Percentiles rank a stretch among this genome's conserved stretches.
Evolutionary conservation across 1,284 basidiomycete species (phyloP).

Genomic region (Moniliophthora roreri): DNA sequence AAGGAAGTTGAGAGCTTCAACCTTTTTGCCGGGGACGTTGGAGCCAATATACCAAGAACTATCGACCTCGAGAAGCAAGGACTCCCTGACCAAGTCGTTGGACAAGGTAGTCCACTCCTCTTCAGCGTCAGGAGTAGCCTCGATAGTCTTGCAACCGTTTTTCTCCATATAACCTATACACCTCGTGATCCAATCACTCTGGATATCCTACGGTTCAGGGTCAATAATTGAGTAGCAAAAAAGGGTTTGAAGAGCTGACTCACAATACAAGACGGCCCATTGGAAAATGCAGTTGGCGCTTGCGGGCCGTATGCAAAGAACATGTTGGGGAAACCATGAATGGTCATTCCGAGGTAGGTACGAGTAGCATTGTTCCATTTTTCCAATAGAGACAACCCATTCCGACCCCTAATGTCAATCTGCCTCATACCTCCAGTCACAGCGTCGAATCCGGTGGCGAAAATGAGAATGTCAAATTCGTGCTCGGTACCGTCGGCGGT

Average conservation of each 20-base stretch:
- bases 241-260: not conserved
- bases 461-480: constrained; percentile 10
- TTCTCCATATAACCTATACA: constrained; percentile 13
- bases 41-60: constrained; percentile 9
- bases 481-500: constrained; percentile 8
- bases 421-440: constrained; percentile 12
- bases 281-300: constrained; percentile 6
- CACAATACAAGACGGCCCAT: constrained; percentile 11
- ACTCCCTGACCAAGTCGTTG: not conserved
- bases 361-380: constrained; percentile 11
- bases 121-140: constrained; percentile 9
- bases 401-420: constrained; percentile 10
- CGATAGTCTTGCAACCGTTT: constrained; percentile 8
- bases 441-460: constrained; percentile 13
- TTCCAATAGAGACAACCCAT: constrained; percentile 9
- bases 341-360: constrained; percentile 12
- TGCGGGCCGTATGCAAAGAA: constrained; percentile 12
- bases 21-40: constrained; percentile 9
- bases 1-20: constrained; percentile 4
- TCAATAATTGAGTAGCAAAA: not conserved
- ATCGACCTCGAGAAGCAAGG: constrained; percentile 1
- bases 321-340: constrained; percentile 10
- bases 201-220: constrained; percentile 5
- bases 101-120: constrained; percentile 6
- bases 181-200: constrained; percentile 13